Conservation (phyloP, 2,329 filamentous ascomycete species). For the Aspergillus caelatus region DNA sequence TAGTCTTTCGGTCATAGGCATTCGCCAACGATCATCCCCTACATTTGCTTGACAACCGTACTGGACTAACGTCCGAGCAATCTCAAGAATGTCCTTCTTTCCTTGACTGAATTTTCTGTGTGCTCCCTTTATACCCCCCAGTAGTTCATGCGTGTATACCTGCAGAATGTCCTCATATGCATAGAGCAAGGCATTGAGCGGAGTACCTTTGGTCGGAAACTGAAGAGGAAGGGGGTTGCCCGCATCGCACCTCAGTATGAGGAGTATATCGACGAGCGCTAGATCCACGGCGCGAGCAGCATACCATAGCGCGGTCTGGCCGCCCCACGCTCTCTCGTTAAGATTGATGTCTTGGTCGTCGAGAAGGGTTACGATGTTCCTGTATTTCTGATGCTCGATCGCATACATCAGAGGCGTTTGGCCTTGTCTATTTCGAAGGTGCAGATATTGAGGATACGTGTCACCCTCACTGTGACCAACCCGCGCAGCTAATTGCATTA, state of each 20-base stretch:
- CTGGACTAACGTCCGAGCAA: background rate
- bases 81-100: background rate
- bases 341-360: background rate
- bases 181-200: background rate
- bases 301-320: conserved; percentile 1
- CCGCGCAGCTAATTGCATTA: background rate
- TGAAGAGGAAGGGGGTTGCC: background rate
- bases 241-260: background rate
- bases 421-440: background rate
- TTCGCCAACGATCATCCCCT: background rate
- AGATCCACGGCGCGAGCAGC: background rate
- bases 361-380: background rate
- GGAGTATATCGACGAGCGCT: background rate
- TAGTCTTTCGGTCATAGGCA: background rate
- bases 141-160: background rate
- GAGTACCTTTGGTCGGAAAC: background rate
- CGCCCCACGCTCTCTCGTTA: background rate
- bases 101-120: background rate
- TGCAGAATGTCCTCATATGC: background rate
- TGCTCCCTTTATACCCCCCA: background rate
- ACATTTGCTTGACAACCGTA: background rate
- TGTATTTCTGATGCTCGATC: too few relatives aligned
- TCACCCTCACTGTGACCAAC: background rate
- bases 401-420: background rate
- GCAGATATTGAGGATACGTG: background rate